phyloP scores from a whole-genome alignment of 1,139 yeast genomes.

The Pichia inconspicua region DNA sequence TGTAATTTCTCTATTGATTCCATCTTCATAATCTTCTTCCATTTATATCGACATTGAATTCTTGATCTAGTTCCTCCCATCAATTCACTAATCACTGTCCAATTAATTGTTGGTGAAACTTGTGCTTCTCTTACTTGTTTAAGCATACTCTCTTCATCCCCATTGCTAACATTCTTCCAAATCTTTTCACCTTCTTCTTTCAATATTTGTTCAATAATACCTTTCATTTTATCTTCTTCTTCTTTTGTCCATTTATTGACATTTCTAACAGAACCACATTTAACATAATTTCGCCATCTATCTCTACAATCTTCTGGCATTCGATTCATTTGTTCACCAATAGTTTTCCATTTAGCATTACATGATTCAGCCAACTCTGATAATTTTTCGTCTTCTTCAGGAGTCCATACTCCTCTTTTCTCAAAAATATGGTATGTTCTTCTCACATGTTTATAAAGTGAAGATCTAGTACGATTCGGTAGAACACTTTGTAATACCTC shows the following conservation, averaged over 20 bases:
- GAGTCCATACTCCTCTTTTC: constrained; percentile 83
- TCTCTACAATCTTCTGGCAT: constrained; percentile 98
- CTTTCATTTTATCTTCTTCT: constrained; percentile 58
- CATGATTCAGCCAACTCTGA: constrained; percentile 55
- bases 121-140: constrained; percentile 7
- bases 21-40: constrained; percentile 72
- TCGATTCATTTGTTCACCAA: constrained; percentile 71
- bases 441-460: constrained; percentile 85
- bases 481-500: constrained; percentile 66
- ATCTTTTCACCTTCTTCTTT: constrained; percentile 20
- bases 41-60: constrained; percentile 90
- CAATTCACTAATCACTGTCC: constrained; percentile 84
- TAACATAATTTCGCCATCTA: constrained; percentile 90
- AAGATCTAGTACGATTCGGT: constrained; percentile 79
- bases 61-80: constrained; percentile 87
- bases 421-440: constrained; percentile 82
- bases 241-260: constrained; percentile 70
- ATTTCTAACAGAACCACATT: constrained; percentile 72
- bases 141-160: not conserved
- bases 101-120: constrained; percentile 46
- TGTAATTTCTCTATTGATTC: constrained; percentile 46
- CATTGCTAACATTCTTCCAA: not conserved
- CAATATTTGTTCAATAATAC: constrained; percentile 42
- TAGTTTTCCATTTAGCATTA: constrained; percentile 79
- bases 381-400: constrained; percentile 65